Conservation (phyloP, 805 yeast species). For the Starmerella sirachaensis region DNA sequence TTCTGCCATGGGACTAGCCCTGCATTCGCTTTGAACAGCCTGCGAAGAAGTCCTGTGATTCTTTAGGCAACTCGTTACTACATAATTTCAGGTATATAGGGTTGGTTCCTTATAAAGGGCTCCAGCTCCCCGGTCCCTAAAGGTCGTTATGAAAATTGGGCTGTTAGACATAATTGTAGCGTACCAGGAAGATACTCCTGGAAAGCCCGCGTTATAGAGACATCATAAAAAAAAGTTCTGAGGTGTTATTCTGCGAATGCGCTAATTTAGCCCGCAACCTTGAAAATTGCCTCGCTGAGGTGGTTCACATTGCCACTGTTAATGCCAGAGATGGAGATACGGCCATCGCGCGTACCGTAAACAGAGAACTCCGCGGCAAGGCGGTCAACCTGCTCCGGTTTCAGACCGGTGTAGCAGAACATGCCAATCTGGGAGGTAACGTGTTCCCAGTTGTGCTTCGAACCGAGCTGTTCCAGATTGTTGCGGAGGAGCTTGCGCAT, state of each 20-base stretch:
- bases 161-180: too few relatives aligned
- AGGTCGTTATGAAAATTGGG: too few relatives aligned
- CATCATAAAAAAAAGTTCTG: too few relatives aligned
- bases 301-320: conserved; percentile 63
- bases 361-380: conserved; percentile 68
- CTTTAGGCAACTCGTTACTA: too few relatives aligned
- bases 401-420: conserved; percentile 87
- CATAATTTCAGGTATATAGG: too few relatives aligned
- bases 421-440: conserved; percentile 84
- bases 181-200: too few relatives aligned
- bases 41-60: too few relatives aligned
- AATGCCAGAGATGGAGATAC: conserved; percentile 90
- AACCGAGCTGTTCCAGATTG: conserved; percentile 42
- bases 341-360: conserved; percentile 69
- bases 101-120: too few relatives aligned
- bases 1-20: too few relatives aligned
- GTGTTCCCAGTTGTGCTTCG: conserved; percentile 71
- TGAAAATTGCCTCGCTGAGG: conserved; percentile 74
- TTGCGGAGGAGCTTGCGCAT: conserved; percentile 58
- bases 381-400: conserved; percentile 53
- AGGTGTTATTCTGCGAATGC: background rate
- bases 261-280: conserved; percentile 34
- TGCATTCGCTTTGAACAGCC: too few relatives aligned
- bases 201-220: too few relatives aligned
- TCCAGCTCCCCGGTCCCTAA: too few relatives aligned